phyloP scores from a whole-genome alignment of 1,284 basidiomycete species.

The Malassezia equina region DNA sequence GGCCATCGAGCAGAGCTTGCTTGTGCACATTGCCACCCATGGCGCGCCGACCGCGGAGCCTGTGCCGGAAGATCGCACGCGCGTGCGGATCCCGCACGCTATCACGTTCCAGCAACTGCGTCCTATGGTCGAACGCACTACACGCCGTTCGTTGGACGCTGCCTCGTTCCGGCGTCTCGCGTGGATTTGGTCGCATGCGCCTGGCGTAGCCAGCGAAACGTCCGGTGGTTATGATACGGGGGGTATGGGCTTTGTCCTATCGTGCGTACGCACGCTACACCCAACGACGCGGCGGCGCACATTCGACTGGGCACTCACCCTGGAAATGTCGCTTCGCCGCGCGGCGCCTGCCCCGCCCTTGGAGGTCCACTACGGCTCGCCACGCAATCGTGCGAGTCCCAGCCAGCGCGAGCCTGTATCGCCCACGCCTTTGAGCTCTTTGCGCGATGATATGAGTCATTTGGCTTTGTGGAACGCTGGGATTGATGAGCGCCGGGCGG shows the following conservation, averaged over 20 bases:
- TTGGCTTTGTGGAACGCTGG: conserved; percentile 44
- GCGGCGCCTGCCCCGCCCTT: conserved; percentile 18
- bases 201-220: background rate
- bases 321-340: conserved; percentile 21
- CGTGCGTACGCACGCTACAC: conserved; percentile 24
- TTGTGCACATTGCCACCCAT: conserved; percentile 39
- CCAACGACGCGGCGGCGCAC: conserved; percentile 20
- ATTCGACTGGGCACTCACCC: conserved; percentile 32
- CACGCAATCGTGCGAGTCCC: background rate
- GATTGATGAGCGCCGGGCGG: conserved; percentile 32
- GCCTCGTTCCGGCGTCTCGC: conserved; percentile 29
- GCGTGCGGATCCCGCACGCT: conserved; percentile 31
- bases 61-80: conserved; percentile 2
- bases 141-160: conserved; percentile 25
- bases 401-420: background rate
- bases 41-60: conserved; percentile 23
- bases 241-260: conserved; percentile 32
- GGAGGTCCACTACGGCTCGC: conserved; percentile 23
- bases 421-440: background rate
- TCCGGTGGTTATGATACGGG: background rate
- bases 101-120: conserved; percentile 32
- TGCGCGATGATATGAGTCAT: conserved; percentile 27
- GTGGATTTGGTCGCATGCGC: conserved; percentile 31
- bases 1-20: conserved; percentile 36
- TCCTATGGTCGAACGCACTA: conserved; percentile 35